Base-by-base conservation (phyloP, 768 basidiomycete species). In the Naganishia vishniacii region DNA sequence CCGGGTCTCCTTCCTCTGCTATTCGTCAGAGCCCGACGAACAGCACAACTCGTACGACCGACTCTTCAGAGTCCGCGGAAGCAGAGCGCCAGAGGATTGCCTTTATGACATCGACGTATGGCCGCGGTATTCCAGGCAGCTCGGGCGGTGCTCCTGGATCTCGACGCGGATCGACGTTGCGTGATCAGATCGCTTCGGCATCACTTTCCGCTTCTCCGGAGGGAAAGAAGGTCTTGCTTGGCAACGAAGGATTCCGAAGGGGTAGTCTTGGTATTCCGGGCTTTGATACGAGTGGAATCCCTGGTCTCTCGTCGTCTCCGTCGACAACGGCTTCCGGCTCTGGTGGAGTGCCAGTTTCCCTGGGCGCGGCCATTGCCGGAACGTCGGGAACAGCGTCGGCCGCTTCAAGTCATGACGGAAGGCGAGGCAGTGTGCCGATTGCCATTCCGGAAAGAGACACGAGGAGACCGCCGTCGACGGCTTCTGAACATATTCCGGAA, bases 81-180 rank as follows among this genome's bases (percentile, higher is more conserved):
- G 76, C 76, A 29, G 76, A 77, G 56, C 62, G 71, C 31, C 76
- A 77, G 59, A 48, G 73, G 25, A 59, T 70, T 9, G 74, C 74
- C 13, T 77, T 77, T 66, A 25, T 73, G 25, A 70, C 65, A 20
- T 72, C 74, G 2, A 75, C 73, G 9, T 77, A 71, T 61, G 74
- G 73, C 16, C 63, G 29, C 45, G 71, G 70, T 0, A 65, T 65
- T 31, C 59, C 73, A 40, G 73, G 72, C 0, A 65, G 53, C 31
- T n/a, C 26, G 37, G 34, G 53, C 9, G 37, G 31, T 13, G 20
- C 31, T 28, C 49, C 49, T 12, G 53, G 53, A 56, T 56, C 53
- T 25, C 32, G 53, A 25, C 53, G 53, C 23, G 37, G 53, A n/a
- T 56, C 53, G 23, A 37, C 53, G 16, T 29, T 56, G 32, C 53